Evolutionary conservation across 305 asterid genomes (phyloP).

Genomic region (Salvia sclarea): DNA sequence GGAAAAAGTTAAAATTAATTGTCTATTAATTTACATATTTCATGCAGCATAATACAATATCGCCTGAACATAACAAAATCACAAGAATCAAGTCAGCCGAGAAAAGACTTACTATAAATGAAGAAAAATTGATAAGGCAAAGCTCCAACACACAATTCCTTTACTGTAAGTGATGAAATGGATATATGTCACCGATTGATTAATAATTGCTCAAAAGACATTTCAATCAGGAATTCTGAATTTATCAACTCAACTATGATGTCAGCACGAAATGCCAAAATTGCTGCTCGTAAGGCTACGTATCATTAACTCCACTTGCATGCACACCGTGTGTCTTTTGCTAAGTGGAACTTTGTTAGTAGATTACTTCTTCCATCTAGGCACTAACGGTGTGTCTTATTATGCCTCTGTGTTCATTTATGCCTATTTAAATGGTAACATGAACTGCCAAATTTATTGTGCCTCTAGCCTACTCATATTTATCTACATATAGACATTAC

Average conservation of each 20-base stretch:
- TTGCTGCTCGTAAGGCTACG: conserved; percentile 62
- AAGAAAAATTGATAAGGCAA: background rate
- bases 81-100: background rate
- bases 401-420: conserved; percentile 34
- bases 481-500: conserved; percentile 35
- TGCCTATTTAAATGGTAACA: conserved; percentile 40
- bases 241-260: conserved; percentile 45
- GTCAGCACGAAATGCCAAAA: conserved; percentile 57
- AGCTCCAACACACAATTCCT: conserved; percentile 13
- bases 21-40: no score
- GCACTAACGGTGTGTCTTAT: conserved; percentile 38
- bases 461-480: conserved; percentile 31
- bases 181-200: conserved; percentile 6
- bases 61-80: no score
- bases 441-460: conserved; percentile 30
- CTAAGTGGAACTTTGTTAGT: conserved; percentile 33
- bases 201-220: conserved; percentile 4
- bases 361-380: conserved; percentile 48
- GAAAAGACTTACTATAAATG: background rate
- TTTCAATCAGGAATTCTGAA: conserved; percentile 19
- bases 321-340: conserved; percentile 70
- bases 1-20: no score
- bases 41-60: no score
- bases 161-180: conserved; percentile 18
- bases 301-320: conserved; percentile 62